These are phyloP conservation scores for Phytophthora hibernalis DNA, from an alignment of 352 stramenopile species.

Conservation along the genomic window DNA sequence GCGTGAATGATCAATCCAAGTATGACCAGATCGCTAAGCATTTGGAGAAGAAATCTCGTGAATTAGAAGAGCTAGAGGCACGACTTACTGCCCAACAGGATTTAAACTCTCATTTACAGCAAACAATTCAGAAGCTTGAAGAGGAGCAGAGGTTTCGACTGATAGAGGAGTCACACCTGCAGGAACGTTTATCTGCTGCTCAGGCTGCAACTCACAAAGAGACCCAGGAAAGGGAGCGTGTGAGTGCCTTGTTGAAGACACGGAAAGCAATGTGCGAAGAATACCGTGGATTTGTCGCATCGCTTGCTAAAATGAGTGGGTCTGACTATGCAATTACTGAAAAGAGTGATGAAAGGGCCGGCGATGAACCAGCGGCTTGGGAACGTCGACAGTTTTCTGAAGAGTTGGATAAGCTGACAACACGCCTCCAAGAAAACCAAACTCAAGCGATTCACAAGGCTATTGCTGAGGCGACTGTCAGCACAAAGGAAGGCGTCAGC, in stretches of 20 bases:
- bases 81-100: conserved; percentile 35
- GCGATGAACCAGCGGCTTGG: conserved; percentile 19
- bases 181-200: conserved; percentile 47
- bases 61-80: conserved; percentile 43
- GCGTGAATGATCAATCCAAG: conserved; percentile 65
- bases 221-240: conserved; percentile 26
- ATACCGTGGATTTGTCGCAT: conserved; percentile 42
- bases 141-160: conserved; percentile 37
- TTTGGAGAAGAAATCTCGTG: conserved; percentile 49
- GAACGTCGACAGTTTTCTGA: conserved; percentile 45
- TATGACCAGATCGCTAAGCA: conserved; percentile 53
- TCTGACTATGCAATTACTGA: conserved; percentile 14
- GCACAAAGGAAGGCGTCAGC: conserved; percentile 35
- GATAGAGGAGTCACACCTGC: conserved; percentile 48
- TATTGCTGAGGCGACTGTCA: conserved; percentile 39
- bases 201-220: conserved; percentile 39
- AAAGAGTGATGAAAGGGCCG: conserved; percentile 14
- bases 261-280: conserved; percentile 34
- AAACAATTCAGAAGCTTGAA: conserved; percentile 48
- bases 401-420: conserved; percentile 39
- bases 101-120: conserved; percentile 37
- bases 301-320: conserved; percentile 30
- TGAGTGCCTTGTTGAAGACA: conserved; percentile 30
- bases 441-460: conserved; percentile 39
- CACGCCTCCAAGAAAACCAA: conserved; percentile 36